These are phyloP conservation scores for Ascoidea tarda DNA, from an alignment of 805 yeast species.

Conservation along the genomic window DNA sequence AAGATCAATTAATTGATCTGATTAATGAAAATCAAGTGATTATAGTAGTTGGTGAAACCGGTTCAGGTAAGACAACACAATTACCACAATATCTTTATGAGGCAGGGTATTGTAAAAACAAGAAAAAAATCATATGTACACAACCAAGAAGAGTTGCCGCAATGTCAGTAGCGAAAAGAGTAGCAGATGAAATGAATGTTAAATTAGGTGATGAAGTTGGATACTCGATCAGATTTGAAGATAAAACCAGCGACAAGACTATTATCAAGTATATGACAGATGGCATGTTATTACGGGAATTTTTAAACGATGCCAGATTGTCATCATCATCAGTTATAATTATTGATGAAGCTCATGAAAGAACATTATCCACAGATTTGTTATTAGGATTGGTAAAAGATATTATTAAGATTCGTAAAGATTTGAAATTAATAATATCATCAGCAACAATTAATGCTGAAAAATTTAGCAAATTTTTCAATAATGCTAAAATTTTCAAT, in stretches of 20 bases:
- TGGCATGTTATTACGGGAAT: slow-evolving; percentile 86
- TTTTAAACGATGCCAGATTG: slow-evolving; percentile 60
- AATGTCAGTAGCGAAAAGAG: slow-evolving; percentile 77
- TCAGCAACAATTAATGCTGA: slow-evolving; percentile 93
- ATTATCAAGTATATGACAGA: slow-evolving; percentile 85
- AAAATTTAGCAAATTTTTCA: slow-evolving; percentile 71
- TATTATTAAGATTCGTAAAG: slow-evolving; percentile 45
- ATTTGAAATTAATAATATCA: slow-evolving; percentile 64
- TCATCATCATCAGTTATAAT: slow-evolving; percentile 64
- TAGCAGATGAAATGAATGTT: slow-evolving; percentile 77
- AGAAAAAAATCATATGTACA: slow-evolving; percentile 67
- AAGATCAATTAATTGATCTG: slow-evolving; percentile 45
- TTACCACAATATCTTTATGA: slow-evolving; percentile 78
- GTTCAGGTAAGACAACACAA: slow-evolving; percentile 93
- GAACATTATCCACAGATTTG: slow-evolving; percentile 84
- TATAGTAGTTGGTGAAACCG: slow-evolving; percentile 77
- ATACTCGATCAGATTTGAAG: slow-evolving; percentile 80
- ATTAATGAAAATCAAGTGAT: slow-evolving; percentile 50
- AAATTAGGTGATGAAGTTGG: slow-evolving; percentile 84
- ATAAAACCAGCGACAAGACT: slow-evolving; percentile 50
- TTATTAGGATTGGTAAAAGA: slow-evolving; percentile 64
- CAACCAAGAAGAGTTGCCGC: slow-evolving; percentile 97
- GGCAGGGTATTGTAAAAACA: slow-evolving; percentile 53
- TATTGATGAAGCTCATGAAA: slow-evolving; percentile 96
- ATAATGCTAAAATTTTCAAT: slow-evolving; percentile 71